Conservation (phyloP, 2,329 filamentous ascomycete species). For the Calonectria pauciramosa region DNA sequence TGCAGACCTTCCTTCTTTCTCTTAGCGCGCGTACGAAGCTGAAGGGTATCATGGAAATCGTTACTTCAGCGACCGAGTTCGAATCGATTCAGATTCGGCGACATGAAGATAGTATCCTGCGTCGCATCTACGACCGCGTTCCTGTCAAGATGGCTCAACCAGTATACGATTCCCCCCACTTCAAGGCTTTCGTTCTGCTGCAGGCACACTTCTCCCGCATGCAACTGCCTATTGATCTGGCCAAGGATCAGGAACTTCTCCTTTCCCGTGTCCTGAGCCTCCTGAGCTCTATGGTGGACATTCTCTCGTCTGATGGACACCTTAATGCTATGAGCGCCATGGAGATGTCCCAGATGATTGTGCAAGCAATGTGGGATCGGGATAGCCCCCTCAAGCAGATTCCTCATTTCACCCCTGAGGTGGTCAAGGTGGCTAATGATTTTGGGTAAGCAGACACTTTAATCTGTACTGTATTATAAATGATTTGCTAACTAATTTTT, state of each 20-base stretch:
- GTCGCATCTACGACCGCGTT: conserved; percentile 92
- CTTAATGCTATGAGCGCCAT: conserved; percentile 98
- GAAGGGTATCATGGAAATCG: conserved; percentile 96
- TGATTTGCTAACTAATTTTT: conserved; percentile 47
- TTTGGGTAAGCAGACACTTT: conserved; percentile 69
- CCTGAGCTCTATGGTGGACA: conserved; percentile 92
- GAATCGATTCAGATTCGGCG: conserved; percentile 94
- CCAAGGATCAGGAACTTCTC: conserved; percentile 94
- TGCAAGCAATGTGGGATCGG: conserved; percentile 99
- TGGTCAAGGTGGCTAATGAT: conserved; percentile 85
- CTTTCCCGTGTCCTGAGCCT: conserved; percentile 88
- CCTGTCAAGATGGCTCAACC: conserved; percentile 95
- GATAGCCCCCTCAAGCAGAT: conserved; percentile 98
- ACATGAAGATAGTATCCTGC: conserved; percentile 89
- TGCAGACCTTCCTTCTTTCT: conserved; percentile 98
- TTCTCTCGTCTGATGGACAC: conserved; percentile 94
- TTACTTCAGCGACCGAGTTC: conserved; percentile 97
- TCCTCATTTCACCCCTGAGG: conserved; percentile 89
- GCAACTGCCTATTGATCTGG: conserved; percentile 94
- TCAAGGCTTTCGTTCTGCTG: conserved; percentile 97
- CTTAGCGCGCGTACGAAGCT: conserved; percentile 91
- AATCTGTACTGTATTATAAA: neutral
- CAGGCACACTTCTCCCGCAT: conserved; percentile 98
- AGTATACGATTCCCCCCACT: conserved; percentile 93
- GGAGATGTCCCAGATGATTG: conserved; percentile 99